phyloP scores from a whole-genome alignment of 1,139 yeast genomes.

The Diutina catenulata region DNA sequence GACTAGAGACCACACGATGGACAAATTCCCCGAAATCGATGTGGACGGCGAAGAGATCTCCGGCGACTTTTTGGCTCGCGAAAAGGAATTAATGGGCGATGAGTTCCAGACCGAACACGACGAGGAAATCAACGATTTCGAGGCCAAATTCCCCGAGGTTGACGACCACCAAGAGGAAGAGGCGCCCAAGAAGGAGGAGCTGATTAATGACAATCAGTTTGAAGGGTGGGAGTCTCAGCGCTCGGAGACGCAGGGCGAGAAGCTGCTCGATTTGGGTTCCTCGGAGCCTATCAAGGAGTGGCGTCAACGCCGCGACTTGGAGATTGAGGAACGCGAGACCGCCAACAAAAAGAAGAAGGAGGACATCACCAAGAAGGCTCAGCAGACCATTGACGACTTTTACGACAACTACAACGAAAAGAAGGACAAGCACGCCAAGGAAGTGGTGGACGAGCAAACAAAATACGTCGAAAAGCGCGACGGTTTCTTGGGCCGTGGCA shows the following conservation, averaged over 20 bases:
- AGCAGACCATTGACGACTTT: conserved; percentile 80
- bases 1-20: too few relatives aligned
- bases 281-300: conserved; percentile 60
- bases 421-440: conserved; percentile 59
- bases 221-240: conserved; percentile 15
- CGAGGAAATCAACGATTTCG: conserved; percentile 50
- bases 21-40: conserved; percentile 44
- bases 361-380: conserved; percentile 69
- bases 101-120: conserved; percentile 68
- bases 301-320: conserved; percentile 75
- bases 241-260: neutral
- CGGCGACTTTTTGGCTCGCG: conserved; percentile 72
- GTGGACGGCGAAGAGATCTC: conserved; percentile 18
- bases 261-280: conserved; percentile 22
- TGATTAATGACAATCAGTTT: neutral
- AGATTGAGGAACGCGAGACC: conserved; percentile 73
- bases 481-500: conserved; percentile 59
- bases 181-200: conserved; percentile 7
- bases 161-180: conserved; percentile 11
- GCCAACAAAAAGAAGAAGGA: conserved; percentile 54
- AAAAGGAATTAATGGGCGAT: conserved; percentile 73
- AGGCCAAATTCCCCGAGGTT: conserved; percentile 61
- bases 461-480: conserved; percentile 70
- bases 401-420: conserved; percentile 87
- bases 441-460: conserved; percentile 57